Evolutionary conservation across 352 stramenopile genomes (phyloP).

Genomic region (Globisporangium splendens): DNA sequence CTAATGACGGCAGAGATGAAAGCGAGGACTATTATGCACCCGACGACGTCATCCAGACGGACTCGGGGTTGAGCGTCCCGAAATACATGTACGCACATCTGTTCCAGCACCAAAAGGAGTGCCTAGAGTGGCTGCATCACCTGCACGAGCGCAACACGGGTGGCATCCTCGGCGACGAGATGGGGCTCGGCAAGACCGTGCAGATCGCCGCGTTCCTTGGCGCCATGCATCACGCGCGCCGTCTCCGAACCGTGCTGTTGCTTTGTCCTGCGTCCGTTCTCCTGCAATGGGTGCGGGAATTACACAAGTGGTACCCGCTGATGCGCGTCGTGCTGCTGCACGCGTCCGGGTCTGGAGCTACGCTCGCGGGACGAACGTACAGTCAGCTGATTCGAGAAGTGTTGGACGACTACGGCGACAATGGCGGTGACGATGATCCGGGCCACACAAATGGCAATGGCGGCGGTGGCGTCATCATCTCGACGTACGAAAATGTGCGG

Average conservation of each 20-base stretch:
- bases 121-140: slow-evolving; percentile 96
- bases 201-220: slow-evolving; percentile 88
- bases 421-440: slow-evolving; percentile 6
- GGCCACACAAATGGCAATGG: slow-evolving; percentile 1
- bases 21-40: slow-evolving; percentile 35
- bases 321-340: slow-evolving; percentile 90
- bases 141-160: slow-evolving; percentile 95
- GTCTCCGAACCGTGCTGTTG: slow-evolving; percentile 82
- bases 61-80: slow-evolving; percentile 66
- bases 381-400: slow-evolving; percentile 65
- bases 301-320: slow-evolving; percentile 91
- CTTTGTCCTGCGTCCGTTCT: slow-evolving; percentile 95
- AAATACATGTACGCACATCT: slow-evolving; percentile 76
- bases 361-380: slow-evolving; percentile 40
- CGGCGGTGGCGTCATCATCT: slow-evolving; percentile 91
- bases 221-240: slow-evolving; percentile 50
- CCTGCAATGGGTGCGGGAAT: slow-evolving; percentile 94
- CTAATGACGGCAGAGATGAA: background rate
- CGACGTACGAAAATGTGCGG: slow-evolving; percentile 96
- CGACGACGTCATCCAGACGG: slow-evolving; percentile 47
- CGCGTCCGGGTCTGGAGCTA: slow-evolving; percentile 64
- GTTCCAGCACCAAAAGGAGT: slow-evolving; percentile 93
- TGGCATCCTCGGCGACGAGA: slow-evolving; percentile 96
- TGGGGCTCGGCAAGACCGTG: slow-evolving; percentile 97
- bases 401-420: slow-evolving; percentile 17